Base-by-base conservation (phyloP, 495 filamentous ascomycete genomes). In the Bacidia gigantensis region DNA sequence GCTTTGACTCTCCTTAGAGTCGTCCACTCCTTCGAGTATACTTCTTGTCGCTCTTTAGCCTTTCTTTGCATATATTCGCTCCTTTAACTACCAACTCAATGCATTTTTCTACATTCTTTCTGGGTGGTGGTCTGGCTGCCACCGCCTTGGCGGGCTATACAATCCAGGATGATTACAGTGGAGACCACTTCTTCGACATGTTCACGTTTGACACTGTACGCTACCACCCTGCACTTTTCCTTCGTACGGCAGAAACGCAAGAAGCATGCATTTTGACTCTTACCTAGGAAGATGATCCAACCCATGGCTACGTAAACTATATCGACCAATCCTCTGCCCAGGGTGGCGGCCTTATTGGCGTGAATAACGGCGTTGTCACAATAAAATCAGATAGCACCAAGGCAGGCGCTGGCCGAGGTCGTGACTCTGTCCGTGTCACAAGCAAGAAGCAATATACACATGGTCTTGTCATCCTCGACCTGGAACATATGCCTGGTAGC, bases 401-500 rank as follows among this genome's bases (percentile, higher is more conserved):
- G 47, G 21, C 49, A 25, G 53, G 52, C 14, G 41, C 50, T 32
- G 69, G 63, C 11, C 60, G 62, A 5, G 84, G 86, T n/a, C 84
- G 86, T 17, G 64, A 72, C 1, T 83, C 81, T 3, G 75, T 86
- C 18, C 81, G 86, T 9, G 69, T 93, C 11, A 73, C 74, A 44
- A 84, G 78, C 65, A 84, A 80, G 52, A 77, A 80, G 52, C 65
- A 72, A 20, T 93, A 78, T 64, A 82, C 71, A 42, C 67, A 78
- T 17, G 85, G 83, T 2, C 71, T 93, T 23, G 79, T 89, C 62
- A 71, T 89, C 49, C 74, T 81, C 35, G 86, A 89, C 57, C 75
- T 89, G 51, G 67, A 72, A 1, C 86, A 90, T 64, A 88, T 89
- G 79, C 87, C 87, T 0, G 76, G 73, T 9, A 69, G 72, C 12